Percentiles rank a stretch among this genome's conserved stretches.
These are phyloP conservation scores for Tuber aestivum DNA, from an alignment of 495 filamentous ascomycete genomes.

Conservation along the genomic window DNA sequence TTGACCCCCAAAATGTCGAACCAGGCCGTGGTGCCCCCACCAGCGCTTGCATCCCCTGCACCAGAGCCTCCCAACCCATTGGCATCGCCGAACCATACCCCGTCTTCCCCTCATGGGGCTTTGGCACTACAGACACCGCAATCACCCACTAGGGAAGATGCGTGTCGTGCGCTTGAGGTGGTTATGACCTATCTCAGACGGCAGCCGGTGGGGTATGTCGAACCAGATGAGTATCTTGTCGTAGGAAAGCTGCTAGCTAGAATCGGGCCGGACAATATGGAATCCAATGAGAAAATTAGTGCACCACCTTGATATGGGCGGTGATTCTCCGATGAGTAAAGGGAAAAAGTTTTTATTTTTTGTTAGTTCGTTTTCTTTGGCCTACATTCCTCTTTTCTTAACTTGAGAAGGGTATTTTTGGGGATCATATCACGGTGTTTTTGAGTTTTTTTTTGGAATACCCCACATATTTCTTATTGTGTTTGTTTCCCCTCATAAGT, in stretches of 20 bases:
- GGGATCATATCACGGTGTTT: constrained; percentile 11
- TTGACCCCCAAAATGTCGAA: constrained; percentile 57
- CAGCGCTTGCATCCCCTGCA: constrained; percentile 65
- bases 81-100: constrained; percentile 37
- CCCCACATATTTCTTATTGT: constrained; percentile 14
- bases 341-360: constrained; percentile 5
- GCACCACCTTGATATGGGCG: neutral
- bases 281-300: neutral
- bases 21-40: constrained; percentile 52
- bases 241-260: constrained; percentile 62
- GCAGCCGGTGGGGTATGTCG: constrained; percentile 61
- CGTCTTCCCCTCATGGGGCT: constrained; percentile 44
- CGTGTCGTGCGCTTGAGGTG: constrained; percentile 73
- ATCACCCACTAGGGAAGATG: constrained; percentile 85
- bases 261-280: constrained; percentile 40
- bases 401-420: neutral
- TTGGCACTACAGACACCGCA: constrained; percentile 45
- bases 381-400: constrained; percentile 8
- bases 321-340: neutral
- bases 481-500: constrained; percentile 23
- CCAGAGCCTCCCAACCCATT: constrained; percentile 54
- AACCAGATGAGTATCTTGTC: constrained; percentile 75
- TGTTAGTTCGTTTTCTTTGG: constrained; percentile 8
- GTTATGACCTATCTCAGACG: constrained; percentile 78
- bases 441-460: constrained; percentile 26